Conservation (phyloP, 1,284 basidiomycete species). For the Testicularia cyperi region DNA sequence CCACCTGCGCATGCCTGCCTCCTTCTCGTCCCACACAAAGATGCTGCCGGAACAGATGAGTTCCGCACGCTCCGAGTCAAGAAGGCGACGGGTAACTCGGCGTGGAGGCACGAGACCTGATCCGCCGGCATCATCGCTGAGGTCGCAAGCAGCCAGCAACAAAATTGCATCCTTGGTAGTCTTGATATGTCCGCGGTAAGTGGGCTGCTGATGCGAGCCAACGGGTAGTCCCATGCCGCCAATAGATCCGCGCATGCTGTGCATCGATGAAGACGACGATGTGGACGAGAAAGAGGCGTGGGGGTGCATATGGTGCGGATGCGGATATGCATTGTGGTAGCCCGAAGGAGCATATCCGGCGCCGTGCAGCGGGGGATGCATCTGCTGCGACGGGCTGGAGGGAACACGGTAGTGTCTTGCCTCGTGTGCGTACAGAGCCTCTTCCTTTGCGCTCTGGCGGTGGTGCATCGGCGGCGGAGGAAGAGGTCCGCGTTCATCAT, state of each 20-base stretch:
- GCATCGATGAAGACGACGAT: conserved; percentile 13
- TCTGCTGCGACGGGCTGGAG: conserved; percentile 5
- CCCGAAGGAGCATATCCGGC: no score
- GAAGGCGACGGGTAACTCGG: conserved; percentile 48
- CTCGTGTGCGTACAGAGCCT: conserved; percentile 13
- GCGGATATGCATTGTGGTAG: background rate
- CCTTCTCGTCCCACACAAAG: conserved; percentile 59
- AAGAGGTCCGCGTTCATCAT: conserved; percentile 27
- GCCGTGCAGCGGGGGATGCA: no score
- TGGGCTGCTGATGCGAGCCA: conserved; percentile 46
- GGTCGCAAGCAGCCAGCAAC: conserved; percentile 54
- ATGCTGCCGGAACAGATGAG: conserved; percentile 53
- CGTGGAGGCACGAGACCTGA: conserved; percentile 40
- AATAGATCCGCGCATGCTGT: conserved; percentile 15
- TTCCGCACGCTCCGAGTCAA: conserved; percentile 54
- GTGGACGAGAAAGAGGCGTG: conserved; percentile 21
- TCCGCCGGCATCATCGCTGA: conserved; percentile 24
- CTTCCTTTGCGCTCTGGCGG: conserved; percentile 14
- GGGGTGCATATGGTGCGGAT: conserved; percentile 10
- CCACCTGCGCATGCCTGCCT: conserved; percentile 63
- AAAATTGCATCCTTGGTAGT: conserved; percentile 57
- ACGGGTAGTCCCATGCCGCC: conserved; percentile 10
- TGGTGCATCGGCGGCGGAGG: conserved; percentile 33
- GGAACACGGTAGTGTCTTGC: conserved; percentile 11
- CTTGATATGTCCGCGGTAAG: conserved; percentile 56